Percentiles rank a stretch among this genome's conserved stretches.
Conservation (phyloP, 768 basidiomycete species). For the Coprinopsis marcescibilis region DNA sequence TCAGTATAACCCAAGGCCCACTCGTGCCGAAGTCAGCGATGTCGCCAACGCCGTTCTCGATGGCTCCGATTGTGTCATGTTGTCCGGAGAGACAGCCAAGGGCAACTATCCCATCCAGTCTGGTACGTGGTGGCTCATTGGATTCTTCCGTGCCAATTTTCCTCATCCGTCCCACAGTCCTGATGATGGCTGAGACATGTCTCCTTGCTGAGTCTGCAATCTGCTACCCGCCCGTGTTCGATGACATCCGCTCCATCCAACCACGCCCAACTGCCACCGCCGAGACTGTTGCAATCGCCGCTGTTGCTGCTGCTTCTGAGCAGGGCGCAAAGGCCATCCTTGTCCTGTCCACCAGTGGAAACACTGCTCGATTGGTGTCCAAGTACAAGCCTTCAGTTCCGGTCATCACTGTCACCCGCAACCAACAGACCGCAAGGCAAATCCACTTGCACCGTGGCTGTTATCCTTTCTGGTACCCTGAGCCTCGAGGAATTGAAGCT, state of each 20-base stretch:
- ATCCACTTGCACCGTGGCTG: conserved; percentile 95
- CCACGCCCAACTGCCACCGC: conserved; percentile 87
- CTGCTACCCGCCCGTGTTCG: conserved; percentile 91
- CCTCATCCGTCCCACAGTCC: conserved; percentile 43
- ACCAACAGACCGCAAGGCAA: conserved; percentile 92
- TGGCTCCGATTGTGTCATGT: conserved; percentile 99
- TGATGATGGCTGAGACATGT: conserved; percentile 99
- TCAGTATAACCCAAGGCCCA: conserved; percentile 96
- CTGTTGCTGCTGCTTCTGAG: conserved; percentile 92
- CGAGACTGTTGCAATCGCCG: conserved; percentile 95
- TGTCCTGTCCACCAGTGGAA: conserved; percentile 94
- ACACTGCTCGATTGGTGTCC: conserved; percentile 91
- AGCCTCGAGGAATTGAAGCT: conserved; percentile 82
- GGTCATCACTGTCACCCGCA: conserved; percentile 96
- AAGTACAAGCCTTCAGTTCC: conserved; percentile 94
- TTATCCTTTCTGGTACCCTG: conserved; percentile 96
- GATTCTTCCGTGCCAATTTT: background rate
- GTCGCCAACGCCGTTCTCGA: conserved; percentile 99
- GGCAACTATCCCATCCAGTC: conserved; percentile 95
- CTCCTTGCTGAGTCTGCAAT: conserved; percentile 93
- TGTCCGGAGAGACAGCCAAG: conserved; percentile 99
- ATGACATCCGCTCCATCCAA: conserved; percentile 76
- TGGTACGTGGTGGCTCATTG: conserved; percentile 55
- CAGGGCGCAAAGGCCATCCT: conserved; percentile 93
- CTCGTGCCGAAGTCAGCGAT: conserved; percentile 98